Conservation (phyloP, 495 filamentous ascomycete species). For the Penicillium antarcticum region DNA sequence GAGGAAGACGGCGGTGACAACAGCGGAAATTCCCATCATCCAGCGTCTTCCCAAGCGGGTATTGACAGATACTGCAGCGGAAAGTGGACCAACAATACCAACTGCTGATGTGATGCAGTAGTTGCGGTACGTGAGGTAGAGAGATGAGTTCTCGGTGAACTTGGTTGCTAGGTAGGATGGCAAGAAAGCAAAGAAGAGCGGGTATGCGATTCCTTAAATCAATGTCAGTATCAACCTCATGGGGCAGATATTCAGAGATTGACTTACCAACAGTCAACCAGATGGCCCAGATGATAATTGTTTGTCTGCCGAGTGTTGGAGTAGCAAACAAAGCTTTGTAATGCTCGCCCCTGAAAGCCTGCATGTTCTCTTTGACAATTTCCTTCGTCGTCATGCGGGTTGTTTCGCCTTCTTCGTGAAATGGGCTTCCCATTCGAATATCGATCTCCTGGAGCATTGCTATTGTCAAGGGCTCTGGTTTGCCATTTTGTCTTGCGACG, state of each 20-base stretch:
- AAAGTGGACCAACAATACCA: slow-evolving; percentile 26
- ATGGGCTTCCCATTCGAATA: slow-evolving; percentile 7
- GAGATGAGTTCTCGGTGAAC: slow-evolving; percentile 23
- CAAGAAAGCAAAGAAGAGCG: slow-evolving; percentile 34
- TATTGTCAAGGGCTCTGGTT: slow-evolving; percentile 27
- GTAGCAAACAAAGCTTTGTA: slow-evolving; percentile 28
- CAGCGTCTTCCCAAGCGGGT: slow-evolving; percentile 28
- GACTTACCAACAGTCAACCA: slow-evolving; percentile 9
- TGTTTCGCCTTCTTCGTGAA: not conserved
- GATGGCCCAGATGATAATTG: slow-evolving; percentile 23
- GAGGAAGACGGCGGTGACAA: slow-evolving; percentile 30
- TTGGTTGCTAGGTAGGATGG: slow-evolving; percentile 32
- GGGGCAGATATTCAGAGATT: too few relatives aligned
- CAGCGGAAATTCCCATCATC: slow-evolving; percentile 33
- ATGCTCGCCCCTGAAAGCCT: slow-evolving; percentile 24
- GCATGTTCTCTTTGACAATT: slow-evolving; percentile 27
- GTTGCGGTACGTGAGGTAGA: slow-evolving; percentile 27
- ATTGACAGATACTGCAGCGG: slow-evolving; percentile 26
- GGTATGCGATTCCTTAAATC: slow-evolving; percentile 28
- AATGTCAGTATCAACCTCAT: too few relatives aligned
- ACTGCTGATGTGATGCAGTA: slow-evolving; percentile 34
- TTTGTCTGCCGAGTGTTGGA: slow-evolving; percentile 18
- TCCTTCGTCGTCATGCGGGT: slow-evolving; percentile 17
- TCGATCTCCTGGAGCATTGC: slow-evolving; percentile 31
- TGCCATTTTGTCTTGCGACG: slow-evolving; percentile 26